A percentile compares a stretch with the other conserved stretches of the same genome.
phyloP scores from a whole-genome alignment of 176 grass and related monocot species.

The Oryza meyeriana region DNA sequence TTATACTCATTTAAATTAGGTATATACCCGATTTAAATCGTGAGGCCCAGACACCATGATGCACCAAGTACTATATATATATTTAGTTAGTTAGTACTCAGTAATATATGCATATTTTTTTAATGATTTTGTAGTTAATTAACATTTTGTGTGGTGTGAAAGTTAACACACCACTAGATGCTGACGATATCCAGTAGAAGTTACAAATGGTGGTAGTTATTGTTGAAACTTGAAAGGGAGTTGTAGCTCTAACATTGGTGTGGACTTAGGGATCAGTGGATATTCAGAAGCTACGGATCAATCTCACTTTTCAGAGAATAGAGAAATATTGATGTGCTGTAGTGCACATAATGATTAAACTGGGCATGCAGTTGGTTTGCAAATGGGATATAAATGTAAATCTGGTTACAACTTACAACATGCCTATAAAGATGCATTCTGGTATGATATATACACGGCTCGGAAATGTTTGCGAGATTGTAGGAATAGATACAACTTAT shows the following conservation, averaged over 20 bases:
- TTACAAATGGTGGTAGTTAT: constrained; percentile 15
- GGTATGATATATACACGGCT: neutral
- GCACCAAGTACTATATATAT: too few species aligned
- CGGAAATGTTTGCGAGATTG: too few species aligned
- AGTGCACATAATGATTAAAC: constrained; percentile 2
- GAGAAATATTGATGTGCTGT: neutral
- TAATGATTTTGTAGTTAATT: constrained; percentile 8
- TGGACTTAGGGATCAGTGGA: constrained; percentile 15
- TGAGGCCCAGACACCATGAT: too few species aligned
- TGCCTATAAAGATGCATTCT: neutral
- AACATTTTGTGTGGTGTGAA: constrained; percentile 4
- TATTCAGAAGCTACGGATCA: constrained; percentile 34
- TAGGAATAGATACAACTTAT: neutral
- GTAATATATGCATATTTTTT: neutral
- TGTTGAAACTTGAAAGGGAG: neutral
- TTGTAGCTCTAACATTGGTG: neutral
- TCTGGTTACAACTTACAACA: neutral
- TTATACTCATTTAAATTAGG: too few species aligned
- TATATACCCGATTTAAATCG: too few species aligned
- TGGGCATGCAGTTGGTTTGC: neutral
- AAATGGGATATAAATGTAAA: neutral
- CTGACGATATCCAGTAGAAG: neutral
- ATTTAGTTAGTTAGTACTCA: constrained; percentile 12
- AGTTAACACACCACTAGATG: constrained; percentile 21
- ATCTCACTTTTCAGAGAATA: constrained; percentile 3